These are phyloP conservation scores for Centella asiatica DNA, from an alignment of 129 eudicot genomes.

Conservation along the genomic window DNA sequence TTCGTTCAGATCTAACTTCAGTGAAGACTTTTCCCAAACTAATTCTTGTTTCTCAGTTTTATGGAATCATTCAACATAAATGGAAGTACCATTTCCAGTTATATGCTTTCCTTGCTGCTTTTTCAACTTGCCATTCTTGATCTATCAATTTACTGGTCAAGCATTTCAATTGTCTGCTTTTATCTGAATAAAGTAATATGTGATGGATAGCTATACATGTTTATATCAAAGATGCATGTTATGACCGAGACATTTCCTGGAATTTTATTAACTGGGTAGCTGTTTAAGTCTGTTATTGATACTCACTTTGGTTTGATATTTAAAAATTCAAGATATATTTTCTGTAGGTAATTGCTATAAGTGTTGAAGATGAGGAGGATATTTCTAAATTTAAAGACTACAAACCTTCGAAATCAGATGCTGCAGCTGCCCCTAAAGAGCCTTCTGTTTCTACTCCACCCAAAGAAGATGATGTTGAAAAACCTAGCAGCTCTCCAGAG, in stretches of 20 bases:
- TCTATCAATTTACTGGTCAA: neutral
- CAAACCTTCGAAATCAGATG: constrained; percentile 63
- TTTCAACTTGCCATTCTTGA: neutral
- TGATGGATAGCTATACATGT: too few species aligned
- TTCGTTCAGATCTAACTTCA: neutral
- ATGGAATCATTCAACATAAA: neutral
- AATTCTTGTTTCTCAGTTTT: neutral
- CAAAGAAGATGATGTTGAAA: constrained; percentile 37
- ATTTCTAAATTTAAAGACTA: constrained; percentile 74
- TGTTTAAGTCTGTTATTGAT: neutral
- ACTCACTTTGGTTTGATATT: constrained; percentile 1
- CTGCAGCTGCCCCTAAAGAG: constrained; percentile 38
- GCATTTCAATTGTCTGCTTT: neutral
- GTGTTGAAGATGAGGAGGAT: constrained; percentile 93
- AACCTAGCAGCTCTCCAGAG: constrained; percentile 48
- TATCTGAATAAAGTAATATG: neutral
- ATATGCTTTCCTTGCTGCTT: neutral
- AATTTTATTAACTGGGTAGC: too few species aligned
- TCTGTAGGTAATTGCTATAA: constrained; percentile 72
- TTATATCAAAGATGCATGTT: too few species aligned
- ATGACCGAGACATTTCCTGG: too few species aligned
- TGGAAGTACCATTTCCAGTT: neutral
- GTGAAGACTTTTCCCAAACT: neutral
- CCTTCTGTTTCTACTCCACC: constrained; percentile 59
- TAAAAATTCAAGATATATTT: constrained; percentile 15